Base-by-base conservation (phyloP, 2,329 filamentous ascomycete genomes). In the Colletotrichum ledebouriae region DNA sequence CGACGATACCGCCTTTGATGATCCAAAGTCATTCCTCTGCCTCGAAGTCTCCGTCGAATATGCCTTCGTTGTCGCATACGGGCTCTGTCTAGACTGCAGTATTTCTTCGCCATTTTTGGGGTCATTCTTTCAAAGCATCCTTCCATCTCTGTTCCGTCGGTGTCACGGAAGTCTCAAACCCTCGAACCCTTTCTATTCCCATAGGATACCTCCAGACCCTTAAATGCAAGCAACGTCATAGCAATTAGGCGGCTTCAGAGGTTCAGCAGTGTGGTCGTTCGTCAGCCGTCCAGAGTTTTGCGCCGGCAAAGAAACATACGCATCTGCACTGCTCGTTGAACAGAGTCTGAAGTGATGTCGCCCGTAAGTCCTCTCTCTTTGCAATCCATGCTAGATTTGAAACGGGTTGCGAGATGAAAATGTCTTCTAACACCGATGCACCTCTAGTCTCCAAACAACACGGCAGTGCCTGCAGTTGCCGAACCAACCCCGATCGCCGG, bases 271-370 rank as follows among this genome's bases (percentile, higher is more conserved):
- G 63, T 62, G 67, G 63, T 58, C 37, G 53, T 62, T 9, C 42
- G 17, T 52, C 25, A 52, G 37, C 49, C 42, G 29, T 22, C 20
- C 29, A 59, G 34, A 44, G 41, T 57, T 29, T 46, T 62, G 67
- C 44, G 58, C 61, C 37, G 34, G 55, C 47, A 66, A 50, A 49
- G 15, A 47, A 17, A 33, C 17, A 52, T 42, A 61, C 29, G 46
- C 25, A 46, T 44, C 57, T 20, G 58, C 57, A 52, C 67, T 67
- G 67, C 62, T 58, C 50, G 34, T 58, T 67, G 56, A 67, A 56
- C 63, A 60, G 56, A 67, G 56, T 53, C 63, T 69, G 61, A 57
- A 67, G 67, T 59, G 42, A 69, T 69, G 67, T 67, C 67, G 67
- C 44, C 67, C 44, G 67, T 69, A 58, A 56, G 67, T 67, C 25